A percentile compares a stretch with the other conserved stretches of the same genome.
These are phyloP conservation scores for Phytopythium helicoides DNA, from an alignment of 352 stramenopile genomes.

Conservation along the genomic window DNA sequence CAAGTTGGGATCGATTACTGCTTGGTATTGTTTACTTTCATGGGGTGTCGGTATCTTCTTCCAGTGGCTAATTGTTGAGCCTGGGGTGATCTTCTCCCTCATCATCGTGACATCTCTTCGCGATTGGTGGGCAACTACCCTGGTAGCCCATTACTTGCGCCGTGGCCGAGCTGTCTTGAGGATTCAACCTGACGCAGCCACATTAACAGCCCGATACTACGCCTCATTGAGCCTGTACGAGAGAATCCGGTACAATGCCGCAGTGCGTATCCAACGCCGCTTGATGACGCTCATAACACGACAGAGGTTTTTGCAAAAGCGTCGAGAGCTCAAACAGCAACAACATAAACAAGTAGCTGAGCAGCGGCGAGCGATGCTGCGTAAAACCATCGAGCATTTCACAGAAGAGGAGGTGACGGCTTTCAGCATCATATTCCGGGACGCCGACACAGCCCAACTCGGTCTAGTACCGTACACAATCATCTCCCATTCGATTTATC, in stretches of 20 bases:
- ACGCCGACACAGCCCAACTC: slow-evolving; percentile 57
- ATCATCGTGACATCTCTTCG: slow-evolving; percentile 52
- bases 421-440: slow-evolving; percentile 62
- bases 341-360: slow-evolving; percentile 34
- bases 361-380: slow-evolving; percentile 36
- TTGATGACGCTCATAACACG: slow-evolving; percentile 55
- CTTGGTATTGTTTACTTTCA: slow-evolving; percentile 49
- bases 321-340: slow-evolving; percentile 42
- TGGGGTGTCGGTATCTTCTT: slow-evolving; percentile 45
- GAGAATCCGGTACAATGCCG: slow-evolving; percentile 62
- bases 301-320: slow-evolving; percentile 41
- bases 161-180: slow-evolving; percentile 45
- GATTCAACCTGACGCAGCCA: slow-evolving; percentile 36
- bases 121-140: slow-evolving; percentile 54
- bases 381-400: slow-evolving; percentile 58
- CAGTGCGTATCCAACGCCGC: slow-evolving; percentile 61
- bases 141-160: slow-evolving; percentile 36
- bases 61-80: slow-evolving; percentile 52
- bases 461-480: slow-evolving; percentile 63
- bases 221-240: slow-evolving; percentile 67
- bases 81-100: slow-evolving; percentile 37
- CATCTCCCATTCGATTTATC: slow-evolving; percentile 72
- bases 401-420: slow-evolving; percentile 60
- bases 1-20: slow-evolving; percentile 39
- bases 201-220: slow-evolving; percentile 23